Evolutionary conservation across 1,284 basidiomycete species (phyloP).

Genomic region (Ustanciosporium gigantosporum): DNA sequence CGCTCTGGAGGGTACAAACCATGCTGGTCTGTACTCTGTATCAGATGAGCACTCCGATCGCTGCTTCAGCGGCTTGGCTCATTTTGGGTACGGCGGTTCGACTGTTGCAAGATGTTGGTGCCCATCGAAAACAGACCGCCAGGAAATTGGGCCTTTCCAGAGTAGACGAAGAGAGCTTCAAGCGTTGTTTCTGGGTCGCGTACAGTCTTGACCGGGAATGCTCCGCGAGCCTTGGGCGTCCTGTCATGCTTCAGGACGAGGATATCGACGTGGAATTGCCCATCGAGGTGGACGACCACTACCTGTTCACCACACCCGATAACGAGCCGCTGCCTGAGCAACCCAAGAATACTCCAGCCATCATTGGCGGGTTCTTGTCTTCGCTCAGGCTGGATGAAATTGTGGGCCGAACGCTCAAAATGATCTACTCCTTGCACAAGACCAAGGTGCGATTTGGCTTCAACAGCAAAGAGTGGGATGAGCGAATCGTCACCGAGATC

Average conservation of each 20-base stretch:
- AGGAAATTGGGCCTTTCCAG: constrained; percentile 31
- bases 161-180: constrained; percentile 37
- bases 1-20: constrained; percentile 16
- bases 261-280: constrained; percentile 52
- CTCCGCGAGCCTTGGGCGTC: constrained; percentile 38
- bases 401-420: constrained; percentile 49
- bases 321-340: constrained; percentile 22
- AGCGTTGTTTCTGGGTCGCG: constrained; percentile 45
- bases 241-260: constrained; percentile 51
- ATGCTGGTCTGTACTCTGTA: constrained; percentile 23
- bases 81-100: constrained; percentile 40
- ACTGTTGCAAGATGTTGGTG: constrained; percentile 40
- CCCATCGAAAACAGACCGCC: constrained; percentile 44
- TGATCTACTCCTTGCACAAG: constrained; percentile 50
- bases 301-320: constrained; percentile 29
- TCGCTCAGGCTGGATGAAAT: constrained; percentile 45
- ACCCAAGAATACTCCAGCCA: constrained; percentile 22
- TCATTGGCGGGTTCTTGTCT: constrained; percentile 40
- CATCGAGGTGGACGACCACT: constrained; percentile 45
- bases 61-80: constrained; percentile 36
- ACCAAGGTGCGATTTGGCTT: constrained; percentile 46
- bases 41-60: constrained; percentile 28
- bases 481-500: constrained; percentile 51
- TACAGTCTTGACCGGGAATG: constrained; percentile 49
- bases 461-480: constrained; percentile 46